Base-by-base conservation (phyloP, 192 early-diverging fungal species). In the Gamsiella multidivaricata region DNA sequence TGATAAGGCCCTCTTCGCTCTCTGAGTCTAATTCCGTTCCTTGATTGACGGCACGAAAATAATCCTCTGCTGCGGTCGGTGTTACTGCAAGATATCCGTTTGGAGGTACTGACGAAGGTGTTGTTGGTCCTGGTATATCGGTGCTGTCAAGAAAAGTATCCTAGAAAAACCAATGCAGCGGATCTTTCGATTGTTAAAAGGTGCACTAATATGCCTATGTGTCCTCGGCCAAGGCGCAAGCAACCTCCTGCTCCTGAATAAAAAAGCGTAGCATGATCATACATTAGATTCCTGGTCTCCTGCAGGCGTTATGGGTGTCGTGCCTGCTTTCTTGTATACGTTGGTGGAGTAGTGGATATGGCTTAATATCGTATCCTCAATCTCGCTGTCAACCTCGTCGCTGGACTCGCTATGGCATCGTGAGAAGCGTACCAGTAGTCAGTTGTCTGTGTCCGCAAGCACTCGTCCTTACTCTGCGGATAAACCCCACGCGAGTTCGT, bases 341-440 rank as follows among this genome's bases (percentile, higher is more conserved):
- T 78, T 63, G 37, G 58, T 69, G 5, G 74, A 78, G 49, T 78
- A 78, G n/a, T 78, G 65, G 10, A 78, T 68, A 22, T 69, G 74
- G 3, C 65, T 53, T 20, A 78, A 12, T 49, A 78, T 43, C 23
- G 53, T 69, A 52, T 67, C 74, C 14, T 78, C 74, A 9, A 78
- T 10, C 15, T 78, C 74, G 25, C 74, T 78, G 31, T 78, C 74
- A 17, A 68, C 54, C 14, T 57, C 66, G 26, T 64, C 58, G 60
- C 52, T 23, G 7, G 45, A 54, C 25, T 62, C 45, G 25, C 54
- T 58, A 23, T 29, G 42, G n/a, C n/a, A n/a, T n/a, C n/a, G n/a
- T n/a, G n/a, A n/a, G n/a, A n/a, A n/a, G n/a, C n/a, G n/a, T n/a
- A n/a, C n/a, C n/a, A n/a, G n/a, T n/a, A n/a, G n/a, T n/a, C n/a